These are phyloP conservation scores for Glycyrrhiza uralensis DNA, from an alignment of 306 rosid genomes.

Conservation along the genomic window DNA sequence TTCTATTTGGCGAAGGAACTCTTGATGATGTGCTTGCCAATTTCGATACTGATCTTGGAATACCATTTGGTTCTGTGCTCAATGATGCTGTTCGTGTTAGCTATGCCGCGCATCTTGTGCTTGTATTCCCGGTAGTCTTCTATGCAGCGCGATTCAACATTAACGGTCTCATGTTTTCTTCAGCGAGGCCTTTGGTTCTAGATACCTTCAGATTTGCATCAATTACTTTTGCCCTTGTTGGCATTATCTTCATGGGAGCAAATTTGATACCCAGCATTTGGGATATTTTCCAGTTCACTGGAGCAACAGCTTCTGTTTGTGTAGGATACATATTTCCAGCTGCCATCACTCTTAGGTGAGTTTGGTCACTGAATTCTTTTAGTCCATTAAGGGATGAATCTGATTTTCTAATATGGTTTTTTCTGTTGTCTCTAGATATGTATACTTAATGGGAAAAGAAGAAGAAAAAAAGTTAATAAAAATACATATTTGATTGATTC, in stretches of 20 bases:
- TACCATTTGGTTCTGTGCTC: constrained; percentile 59
- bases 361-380: neutral
- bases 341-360: constrained; percentile 37
- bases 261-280: constrained; percentile 60
- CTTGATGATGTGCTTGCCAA: constrained; percentile 82
- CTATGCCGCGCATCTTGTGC: constrained; percentile 84
- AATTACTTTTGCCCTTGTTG: constrained; percentile 37
- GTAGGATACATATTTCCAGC: constrained; percentile 45
- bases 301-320: constrained; percentile 44
- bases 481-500: neutral
- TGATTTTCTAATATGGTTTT: neutral
- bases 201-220: constrained; percentile 58
- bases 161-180: constrained; percentile 68
- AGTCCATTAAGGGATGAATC: neutral
- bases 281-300: constrained; percentile 53
- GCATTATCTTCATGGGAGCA: constrained; percentile 39
- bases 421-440: neutral
- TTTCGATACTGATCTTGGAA: constrained; percentile 73
- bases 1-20: constrained; percentile 74
- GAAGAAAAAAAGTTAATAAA: neutral
- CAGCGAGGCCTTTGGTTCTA: constrained; percentile 56
- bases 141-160: constrained; percentile 64
- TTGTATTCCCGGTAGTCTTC: constrained; percentile 78
- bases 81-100: constrained; percentile 73
- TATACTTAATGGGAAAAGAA: neutral